phyloP scores from a whole-genome alignment of 257 asterid species.

The Solanum sejunctum region DNA sequence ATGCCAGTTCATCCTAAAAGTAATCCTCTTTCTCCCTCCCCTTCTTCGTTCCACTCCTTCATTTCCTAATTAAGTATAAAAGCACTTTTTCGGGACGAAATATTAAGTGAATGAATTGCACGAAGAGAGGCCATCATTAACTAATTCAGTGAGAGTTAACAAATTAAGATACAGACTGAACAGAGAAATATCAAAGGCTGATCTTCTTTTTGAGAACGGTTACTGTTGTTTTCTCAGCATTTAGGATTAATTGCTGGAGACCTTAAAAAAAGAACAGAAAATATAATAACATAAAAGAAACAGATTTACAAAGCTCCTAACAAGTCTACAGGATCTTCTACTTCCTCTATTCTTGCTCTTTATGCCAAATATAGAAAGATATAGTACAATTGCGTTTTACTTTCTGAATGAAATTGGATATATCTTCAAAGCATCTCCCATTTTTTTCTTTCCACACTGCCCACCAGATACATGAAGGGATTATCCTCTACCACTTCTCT shows the following conservation, averaged over 20 bases:
- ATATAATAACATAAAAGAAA: neutral
- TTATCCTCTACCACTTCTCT: no score
- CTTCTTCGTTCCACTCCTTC: neutral
- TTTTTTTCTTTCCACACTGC: no score
- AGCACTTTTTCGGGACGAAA: neutral
- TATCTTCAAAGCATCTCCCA: no score
- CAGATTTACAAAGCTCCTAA: neutral
- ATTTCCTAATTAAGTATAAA: neutral
- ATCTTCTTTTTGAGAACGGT: neutral
- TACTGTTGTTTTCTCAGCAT: neutral
- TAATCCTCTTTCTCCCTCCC: slow-evolving; percentile 18
- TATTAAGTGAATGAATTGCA: neutral
- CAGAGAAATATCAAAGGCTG: neutral
- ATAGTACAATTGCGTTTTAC: neutral
- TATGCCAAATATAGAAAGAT: neutral
- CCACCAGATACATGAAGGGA: no score
- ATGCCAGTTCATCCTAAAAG: slow-evolving; percentile 64
- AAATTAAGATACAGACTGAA: neutral
- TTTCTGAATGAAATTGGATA: neutral
- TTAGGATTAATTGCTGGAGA: neutral
- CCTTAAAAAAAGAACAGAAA: neutral
- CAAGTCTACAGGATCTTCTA: neutral
- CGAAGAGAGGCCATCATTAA: neutral
- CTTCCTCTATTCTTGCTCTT: neutral
- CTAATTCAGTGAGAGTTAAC: neutral